phyloP scores from a whole-genome alignment of 164 flowering plant species.

The Annona squamosa region DNA sequence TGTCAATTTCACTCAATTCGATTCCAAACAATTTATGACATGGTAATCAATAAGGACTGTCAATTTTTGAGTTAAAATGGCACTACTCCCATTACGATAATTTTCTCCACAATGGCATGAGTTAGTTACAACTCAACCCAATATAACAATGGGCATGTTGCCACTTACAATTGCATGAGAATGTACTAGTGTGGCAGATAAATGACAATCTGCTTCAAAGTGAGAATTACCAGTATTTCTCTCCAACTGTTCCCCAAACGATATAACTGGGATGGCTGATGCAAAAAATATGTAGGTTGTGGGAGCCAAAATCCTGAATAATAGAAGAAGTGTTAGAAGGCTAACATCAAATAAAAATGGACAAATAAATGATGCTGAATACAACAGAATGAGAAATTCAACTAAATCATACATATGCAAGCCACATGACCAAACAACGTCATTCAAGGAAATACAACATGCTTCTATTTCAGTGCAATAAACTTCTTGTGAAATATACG shows the following conservation, averaged over 20 bases:
- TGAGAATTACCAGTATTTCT: conserved; percentile 58
- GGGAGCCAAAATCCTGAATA: conserved; percentile 86
- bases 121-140: neutral
- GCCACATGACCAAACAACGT: neutral
- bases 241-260: conserved; percentile 93
- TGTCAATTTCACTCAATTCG: neutral
- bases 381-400: neutral
- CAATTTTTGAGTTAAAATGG: neutral
- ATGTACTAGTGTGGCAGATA: neutral
- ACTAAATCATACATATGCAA: neutral
- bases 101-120: neutral
- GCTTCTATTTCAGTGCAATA: neutral
- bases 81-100: neutral
- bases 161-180: too few relatives aligned
- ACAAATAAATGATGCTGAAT: neutral
- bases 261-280: conserved; percentile 93
- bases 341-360: neutral
- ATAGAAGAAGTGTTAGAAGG: neutral
- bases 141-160: neutral
- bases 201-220: neutral
- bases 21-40: neutral
- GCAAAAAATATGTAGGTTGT: conserved; percentile 94
- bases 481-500: conserved; percentile 3
- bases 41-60: neutral
- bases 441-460: conserved; percentile 2